Evolutionary conservation across 345 rosid genomes (phyloP).

Genomic region (Kandelia obovata): DNA sequence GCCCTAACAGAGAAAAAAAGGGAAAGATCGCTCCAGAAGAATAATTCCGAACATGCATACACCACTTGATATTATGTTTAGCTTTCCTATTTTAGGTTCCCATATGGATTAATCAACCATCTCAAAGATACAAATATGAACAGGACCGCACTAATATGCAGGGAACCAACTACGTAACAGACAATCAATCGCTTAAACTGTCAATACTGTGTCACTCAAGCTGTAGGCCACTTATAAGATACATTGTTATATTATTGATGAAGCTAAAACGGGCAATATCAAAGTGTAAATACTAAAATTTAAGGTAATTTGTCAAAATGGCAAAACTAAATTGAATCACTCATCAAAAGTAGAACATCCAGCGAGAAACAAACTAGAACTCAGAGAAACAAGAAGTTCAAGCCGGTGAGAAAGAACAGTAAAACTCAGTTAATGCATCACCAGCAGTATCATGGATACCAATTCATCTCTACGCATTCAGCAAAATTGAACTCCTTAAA

Average conservation of each 20-base stretch:
- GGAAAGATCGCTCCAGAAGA: slow-evolving; percentile 16
- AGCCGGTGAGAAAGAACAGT: too few species aligned
- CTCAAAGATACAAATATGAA: slow-evolving; percentile 6
- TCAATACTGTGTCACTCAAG: not conserved
- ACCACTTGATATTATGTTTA: slow-evolving; percentile 7
- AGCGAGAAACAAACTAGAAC: not conserved
- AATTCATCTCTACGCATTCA: too few species aligned
- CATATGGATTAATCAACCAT: slow-evolving; percentile 19
- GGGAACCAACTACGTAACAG: not conserved
- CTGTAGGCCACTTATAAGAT: not conserved
- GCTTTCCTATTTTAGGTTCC: not conserved
- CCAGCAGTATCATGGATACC: too few species aligned
- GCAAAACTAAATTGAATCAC: not conserved
- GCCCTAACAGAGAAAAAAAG: slow-evolving; percentile 18
- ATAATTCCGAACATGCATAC: slow-evolving; percentile 20
- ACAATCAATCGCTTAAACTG: not conserved
- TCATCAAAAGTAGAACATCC: not conserved
- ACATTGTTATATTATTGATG: not conserved
- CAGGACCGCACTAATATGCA: not conserved
- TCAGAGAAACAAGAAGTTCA: too few species aligned
- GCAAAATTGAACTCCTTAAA: too few species aligned
- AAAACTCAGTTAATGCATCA: too few species aligned
- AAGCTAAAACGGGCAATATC: not conserved
- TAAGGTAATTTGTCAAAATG: too few species aligned
- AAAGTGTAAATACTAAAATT: not conserved